phyloP scores from a whole-genome alignment of 352 stramenopile genomes.

The Phytophthora pinifolia region DNA sequence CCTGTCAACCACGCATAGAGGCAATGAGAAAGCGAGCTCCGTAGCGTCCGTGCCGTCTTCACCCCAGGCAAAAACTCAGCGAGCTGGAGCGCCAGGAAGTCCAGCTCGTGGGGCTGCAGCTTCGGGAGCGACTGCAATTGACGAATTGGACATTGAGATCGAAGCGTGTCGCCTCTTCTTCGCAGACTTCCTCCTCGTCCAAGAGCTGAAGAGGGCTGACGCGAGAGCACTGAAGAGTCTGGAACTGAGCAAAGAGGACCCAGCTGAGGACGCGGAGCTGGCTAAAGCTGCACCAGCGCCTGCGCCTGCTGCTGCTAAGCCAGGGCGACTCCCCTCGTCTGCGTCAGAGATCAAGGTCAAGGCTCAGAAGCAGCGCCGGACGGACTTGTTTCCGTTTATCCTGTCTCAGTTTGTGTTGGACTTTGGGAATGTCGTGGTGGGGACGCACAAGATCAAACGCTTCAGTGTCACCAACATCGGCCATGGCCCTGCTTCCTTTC shows the following conservation, averaged over 20 bases:
- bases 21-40: constrained; percentile 37
- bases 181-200: constrained; percentile 70
- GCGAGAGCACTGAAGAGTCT: constrained; percentile 15
- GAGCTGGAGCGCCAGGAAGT: constrained; percentile 21
- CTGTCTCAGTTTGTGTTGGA: constrained; percentile 91
- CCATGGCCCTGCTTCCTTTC: constrained; percentile 81
- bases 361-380: constrained; percentile 27
- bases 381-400: constrained; percentile 71
- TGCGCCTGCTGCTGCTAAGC: constrained; percentile 6
- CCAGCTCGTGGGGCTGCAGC: constrained; percentile 21
- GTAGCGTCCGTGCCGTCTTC: constrained; percentile 29
- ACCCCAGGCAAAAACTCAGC: constrained; percentile 26
- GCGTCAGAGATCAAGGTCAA: constrained; percentile 24
- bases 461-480: constrained; percentile 94
- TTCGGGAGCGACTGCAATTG: constrained; percentile 26
- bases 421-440: constrained; percentile 94
- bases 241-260: constrained; percentile 13
- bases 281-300: neutral
- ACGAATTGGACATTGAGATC: constrained; percentile 80
- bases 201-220: constrained; percentile 41
- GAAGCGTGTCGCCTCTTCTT: constrained; percentile 90
- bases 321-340: constrained; percentile 2
- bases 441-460: constrained; percentile 90
- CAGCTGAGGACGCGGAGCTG: constrained; percentile 8
- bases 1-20: constrained; percentile 38